A percentile compares a stretch with the other conserved stretches of the same genome.
Evolutionary conservation across 2,329 filamentous ascomycete genomes (phyloP).

Genomic region (Cladosporium sphaerospermum): DNA sequence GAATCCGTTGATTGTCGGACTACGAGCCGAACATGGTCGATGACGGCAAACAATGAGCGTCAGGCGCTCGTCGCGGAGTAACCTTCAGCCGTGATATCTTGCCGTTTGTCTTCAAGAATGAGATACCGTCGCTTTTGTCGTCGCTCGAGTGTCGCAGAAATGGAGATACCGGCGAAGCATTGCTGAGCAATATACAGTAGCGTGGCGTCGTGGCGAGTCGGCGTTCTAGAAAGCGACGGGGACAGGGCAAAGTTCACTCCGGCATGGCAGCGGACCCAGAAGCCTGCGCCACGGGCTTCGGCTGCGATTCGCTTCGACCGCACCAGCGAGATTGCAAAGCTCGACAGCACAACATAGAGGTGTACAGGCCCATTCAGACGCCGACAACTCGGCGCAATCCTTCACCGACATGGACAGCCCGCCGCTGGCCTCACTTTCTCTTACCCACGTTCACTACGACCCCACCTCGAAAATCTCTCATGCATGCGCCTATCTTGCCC

Average conservation of each 20-base stretch:
- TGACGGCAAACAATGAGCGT: background rate
- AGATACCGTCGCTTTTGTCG: no score
- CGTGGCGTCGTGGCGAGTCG: background rate
- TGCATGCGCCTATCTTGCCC: slow-evolving; percentile 85
- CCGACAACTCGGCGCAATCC: background rate
- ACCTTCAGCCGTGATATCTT: background rate
- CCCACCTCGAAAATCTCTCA: slow-evolving; percentile 79
- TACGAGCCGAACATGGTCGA: background rate
- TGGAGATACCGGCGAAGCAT: no score
- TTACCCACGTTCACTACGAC: slow-evolving; percentile 98
- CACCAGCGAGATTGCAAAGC: background rate
- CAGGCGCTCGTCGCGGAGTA: background rate
- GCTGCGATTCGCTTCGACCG: background rate
- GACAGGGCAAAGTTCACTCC: no score
- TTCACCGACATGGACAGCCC: slow-evolving; percentile 38
- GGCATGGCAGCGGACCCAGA: no score
- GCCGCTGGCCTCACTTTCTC: slow-evolving; percentile 68
- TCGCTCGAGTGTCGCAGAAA: no score
- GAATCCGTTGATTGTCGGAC: background rate
- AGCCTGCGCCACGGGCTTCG: background rate
- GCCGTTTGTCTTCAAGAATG: no score
- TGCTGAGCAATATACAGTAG: no score
- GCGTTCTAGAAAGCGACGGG: background rate
- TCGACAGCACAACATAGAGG: background rate
- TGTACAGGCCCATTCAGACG: background rate